Evolutionary conservation across 345 rosid species (phyloP).

Genomic region (Sonneratia alba): DNA sequence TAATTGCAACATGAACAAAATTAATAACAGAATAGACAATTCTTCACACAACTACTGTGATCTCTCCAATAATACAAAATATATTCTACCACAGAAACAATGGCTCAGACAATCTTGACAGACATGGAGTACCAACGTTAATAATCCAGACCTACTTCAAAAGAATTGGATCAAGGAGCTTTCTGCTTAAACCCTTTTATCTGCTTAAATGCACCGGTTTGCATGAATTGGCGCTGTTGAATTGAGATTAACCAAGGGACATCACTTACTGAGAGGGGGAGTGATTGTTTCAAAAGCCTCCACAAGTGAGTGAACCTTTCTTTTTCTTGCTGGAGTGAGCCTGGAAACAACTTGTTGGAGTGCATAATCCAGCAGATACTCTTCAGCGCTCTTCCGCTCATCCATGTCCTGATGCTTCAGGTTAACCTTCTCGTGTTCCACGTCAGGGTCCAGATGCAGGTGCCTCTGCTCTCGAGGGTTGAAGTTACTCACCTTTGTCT

Average conservation of each 20-base stretch:
- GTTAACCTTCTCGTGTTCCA: slow-evolving; percentile 54
- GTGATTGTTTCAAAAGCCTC: slow-evolving; percentile 83
- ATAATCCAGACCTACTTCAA: background rate
- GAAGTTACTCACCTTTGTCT: slow-evolving; percentile 42
- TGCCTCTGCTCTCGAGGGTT: slow-evolving; percentile 40
- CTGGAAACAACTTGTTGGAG: slow-evolving; percentile 69
- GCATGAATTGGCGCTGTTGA: slow-evolving; percentile 17
- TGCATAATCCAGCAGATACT: slow-evolving; percentile 87
- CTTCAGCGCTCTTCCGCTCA: slow-evolving; percentile 57
- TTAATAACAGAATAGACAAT: background rate
- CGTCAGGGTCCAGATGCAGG: slow-evolving; percentile 29
- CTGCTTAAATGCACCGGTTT: background rate
- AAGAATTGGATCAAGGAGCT: background rate
- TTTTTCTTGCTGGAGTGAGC: slow-evolving; percentile 70
- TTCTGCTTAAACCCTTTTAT: background rate
- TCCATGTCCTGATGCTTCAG: slow-evolving; percentile 53
- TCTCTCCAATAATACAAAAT: background rate
- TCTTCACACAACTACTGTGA: background rate
- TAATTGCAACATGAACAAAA: background rate
- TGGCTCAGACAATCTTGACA: background rate
- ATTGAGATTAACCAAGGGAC: background rate
- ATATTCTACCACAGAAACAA: background rate
- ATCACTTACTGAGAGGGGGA: slow-evolving; percentile 31
- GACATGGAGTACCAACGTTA: background rate
- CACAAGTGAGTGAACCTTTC: slow-evolving; percentile 68